Base-by-base conservation (phyloP, 768 basidiomycete species). In the Udeniomyces megalosporus region DNA sequence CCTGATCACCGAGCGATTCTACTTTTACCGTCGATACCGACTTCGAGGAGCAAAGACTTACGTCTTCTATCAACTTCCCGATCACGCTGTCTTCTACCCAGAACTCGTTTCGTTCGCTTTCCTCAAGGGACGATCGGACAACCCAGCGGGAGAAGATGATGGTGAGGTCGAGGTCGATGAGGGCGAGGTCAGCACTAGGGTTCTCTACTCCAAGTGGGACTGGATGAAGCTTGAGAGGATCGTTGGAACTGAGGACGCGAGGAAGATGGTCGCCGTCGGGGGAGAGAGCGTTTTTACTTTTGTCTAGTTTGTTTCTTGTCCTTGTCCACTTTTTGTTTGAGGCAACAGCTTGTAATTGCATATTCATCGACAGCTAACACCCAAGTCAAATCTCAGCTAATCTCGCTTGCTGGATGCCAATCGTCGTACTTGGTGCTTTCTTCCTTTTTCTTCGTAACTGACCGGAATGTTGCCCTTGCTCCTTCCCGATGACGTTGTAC, bases 1-100 rank as follows among this genome's bases (percentile, higher is more conserved):
- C 32, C 78, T 97, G 66, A 78, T 96, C 70, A 93, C 87, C 68
- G 95, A 99, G 71, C 82, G 95, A n/a, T 97, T 96, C 78, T 92
- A 99, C 74, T 99, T 97, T 73, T 96, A 89, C 78, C 82, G 88
- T 66, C 78, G 90, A 61, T 97, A 97, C 76, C 89, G 88, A 68
- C 82, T 97, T 55, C 79, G 91, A 67, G 95, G 93, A 6, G 87
- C 89, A 62, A 84, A 86, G 55, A 97, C 95, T 69, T 73, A 95
- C 67, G 78, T 97, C 47, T 97, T 96, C 76, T 99, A 96, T 70
- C 85, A 82, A 0, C 86, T 86, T 35, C 95, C 95, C 0, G 83
- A 88, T 58, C 88, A 96, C 71, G 80, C 89, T 0, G 82, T 85
- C 68, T 97, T 90, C 75, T 96, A 93, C 74, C 81, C 87, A 0